Evolutionary conservation across 108 stramenopile species (phyloP), one percentile per base, ranked within the genome.

Genomic region (Bacterosira constricta): DNA sequence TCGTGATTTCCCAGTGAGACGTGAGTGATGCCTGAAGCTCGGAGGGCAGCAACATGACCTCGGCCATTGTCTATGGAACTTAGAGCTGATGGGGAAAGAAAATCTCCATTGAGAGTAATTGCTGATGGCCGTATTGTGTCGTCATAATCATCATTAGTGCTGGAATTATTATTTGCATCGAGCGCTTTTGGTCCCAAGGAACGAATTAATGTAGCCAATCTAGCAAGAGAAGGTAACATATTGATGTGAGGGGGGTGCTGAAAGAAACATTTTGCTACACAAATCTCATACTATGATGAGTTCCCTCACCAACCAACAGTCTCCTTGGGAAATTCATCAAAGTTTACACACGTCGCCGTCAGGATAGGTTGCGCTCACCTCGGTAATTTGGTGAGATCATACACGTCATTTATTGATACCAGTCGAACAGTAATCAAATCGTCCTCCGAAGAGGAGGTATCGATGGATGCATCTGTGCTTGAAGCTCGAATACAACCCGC

Each of bases 1-100:
- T 94, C 93, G 52, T 94, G 90, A 79, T 91, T 94, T 0, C 93
- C 93, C 11, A 94, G 69, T 23, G 79, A 88, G 11, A 84, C 80
- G 59, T 91, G 89, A 11, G 87, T 83, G 12, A 91, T 55, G 11
- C 88, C 88, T 12, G 71, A 54, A 25, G 85, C 80, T 6, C 81
- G 60, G n/a, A 91, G 54, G 26, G 83, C 79, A 13, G 77, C 71
- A 0, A 91, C 85, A 61, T 86, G 83, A 10, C 85, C 89, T 25
- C 75, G 51, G 5, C 93, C 93, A 15, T 71, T 60, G 71, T 94
- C 93, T 17, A 94, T 82, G 39, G 82, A 82, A 17, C 81, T 77
- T 20, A 94, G 57, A 29, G 86, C 73, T 3, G 82, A 85, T 8
- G 88, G 89, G 23, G 81, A 79, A 1, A 91, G 37, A 63, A 94